Base-by-base conservation (phyloP, 768 basidiomycete genomes). In the Mycena venus region DNA sequence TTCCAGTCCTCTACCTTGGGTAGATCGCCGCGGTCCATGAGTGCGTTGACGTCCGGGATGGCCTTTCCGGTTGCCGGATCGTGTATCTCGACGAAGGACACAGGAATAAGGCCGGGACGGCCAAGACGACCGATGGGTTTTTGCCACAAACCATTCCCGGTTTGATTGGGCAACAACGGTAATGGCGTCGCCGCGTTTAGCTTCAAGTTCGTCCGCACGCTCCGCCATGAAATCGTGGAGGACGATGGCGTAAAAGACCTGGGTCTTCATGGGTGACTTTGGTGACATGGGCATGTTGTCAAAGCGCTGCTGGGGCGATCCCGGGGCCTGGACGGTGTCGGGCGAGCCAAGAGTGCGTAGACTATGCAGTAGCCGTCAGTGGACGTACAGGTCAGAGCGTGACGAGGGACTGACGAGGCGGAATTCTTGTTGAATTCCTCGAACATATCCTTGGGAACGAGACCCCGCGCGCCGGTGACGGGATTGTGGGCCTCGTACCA, bases 1-100 rank as follows among this genome's bases (percentile, higher is more conserved):
- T 99, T 99, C 98, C 98, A 99, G 73, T 99, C 97, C 82, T 99
- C 98, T n/a, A 99, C 97, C 75, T 92, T 94, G 29, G 98, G 98
- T 23, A 99, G 89, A 72, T 93, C 94, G 23, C 96, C 97, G 17
- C 90, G 89, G 78, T 96, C 94, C 83, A 99, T 96, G 68, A 98
- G 90, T 9, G 88, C 86, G 29, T 90, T 88, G 7, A 97, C 88
- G 75, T 98, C 94, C 19, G 88, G 85, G 77, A 99, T 88, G 31
- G 96, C 88, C 72, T 91, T 88, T 47, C 94, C 95, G 29, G 98
- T 96, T 12, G 91, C 86, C 23, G 97, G 97, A 83, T 99, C 97
- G 70, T 96, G 95, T 59, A 99, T 94, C 84, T 99, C 94, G 78
- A 99, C 98, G 82, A 99, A 99, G 2, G 98, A 92, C 63, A 96